phyloP scores from a whole-genome alignment of 495 filamentous ascomycete species.

The Oleoguttula mirabilis region DNA sequence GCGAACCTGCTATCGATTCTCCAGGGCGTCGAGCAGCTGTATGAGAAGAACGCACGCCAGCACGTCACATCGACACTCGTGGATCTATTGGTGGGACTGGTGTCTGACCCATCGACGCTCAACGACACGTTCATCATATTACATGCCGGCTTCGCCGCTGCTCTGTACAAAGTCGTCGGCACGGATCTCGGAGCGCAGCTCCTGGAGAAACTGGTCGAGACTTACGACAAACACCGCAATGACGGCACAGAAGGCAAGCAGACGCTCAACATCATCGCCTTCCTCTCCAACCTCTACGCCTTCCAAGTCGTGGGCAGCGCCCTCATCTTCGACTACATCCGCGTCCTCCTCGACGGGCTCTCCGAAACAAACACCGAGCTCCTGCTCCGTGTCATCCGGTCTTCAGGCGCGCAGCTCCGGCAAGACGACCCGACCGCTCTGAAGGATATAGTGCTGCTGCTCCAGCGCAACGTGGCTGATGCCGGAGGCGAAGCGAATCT shows the following conservation, averaged over 20 bases:
- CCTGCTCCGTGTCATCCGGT: constrained; percentile 69
- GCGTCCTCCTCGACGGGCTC: constrained; percentile 53
- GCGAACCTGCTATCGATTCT: constrained; percentile 74
- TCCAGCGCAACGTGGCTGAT: constrained; percentile 57
- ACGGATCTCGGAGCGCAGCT: constrained; percentile 79
- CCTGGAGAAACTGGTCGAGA: constrained; percentile 62
- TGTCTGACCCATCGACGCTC: constrained; percentile 63
- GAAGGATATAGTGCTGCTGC: constrained; percentile 74
- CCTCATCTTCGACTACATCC: constrained; percentile 81
- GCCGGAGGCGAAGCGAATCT: constrained; percentile 57
- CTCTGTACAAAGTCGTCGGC: constrained; percentile 73
- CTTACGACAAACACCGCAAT: constrained; percentile 39
- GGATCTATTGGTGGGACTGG: constrained; percentile 56
- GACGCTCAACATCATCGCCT: constrained; percentile 63
- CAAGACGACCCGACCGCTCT: constrained; percentile 84
- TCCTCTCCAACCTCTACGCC: constrained; percentile 80
- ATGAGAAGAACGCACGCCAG: constrained; percentile 65
- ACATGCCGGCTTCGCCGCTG: constrained; percentile 79
- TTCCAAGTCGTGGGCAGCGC: constrained; percentile 76
- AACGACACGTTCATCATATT: constrained; percentile 83
- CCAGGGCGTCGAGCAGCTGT: constrained; percentile 67
- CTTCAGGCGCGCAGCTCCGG: constrained; percentile 66
- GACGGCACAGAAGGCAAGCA: constrained; percentile 47
- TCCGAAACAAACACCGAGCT: constrained; percentile 88
- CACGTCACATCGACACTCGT: constrained; percentile 70